Evolutionary conservation across 352 stramenopile genomes (phyloP).

Genomic region (Globisporangium spiculum): DNA sequence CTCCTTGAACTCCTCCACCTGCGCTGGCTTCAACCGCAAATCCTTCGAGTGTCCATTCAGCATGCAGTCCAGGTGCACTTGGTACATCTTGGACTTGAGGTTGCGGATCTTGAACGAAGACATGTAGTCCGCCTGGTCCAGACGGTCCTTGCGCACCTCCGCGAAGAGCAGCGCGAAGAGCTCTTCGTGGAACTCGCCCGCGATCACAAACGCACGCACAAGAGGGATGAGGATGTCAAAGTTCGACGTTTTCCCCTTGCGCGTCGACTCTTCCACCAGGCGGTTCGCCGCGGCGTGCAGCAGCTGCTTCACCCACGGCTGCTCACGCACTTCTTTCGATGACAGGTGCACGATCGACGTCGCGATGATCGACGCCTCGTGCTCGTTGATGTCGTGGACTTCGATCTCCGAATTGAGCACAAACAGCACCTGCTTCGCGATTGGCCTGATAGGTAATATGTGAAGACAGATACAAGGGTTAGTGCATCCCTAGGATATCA

Average conservation of each 20-base stretch:
- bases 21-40: constrained; percentile 28
- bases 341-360: constrained; percentile 46
- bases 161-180: constrained; percentile 45
- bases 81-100: constrained; percentile 54
- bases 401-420: constrained; percentile 25
- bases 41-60: constrained; percentile 29
- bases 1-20: constrained; percentile 37
- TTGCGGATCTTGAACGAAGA: constrained; percentile 33
- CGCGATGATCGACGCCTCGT: constrained; percentile 49
- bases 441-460: constrained; percentile 23
- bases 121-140: constrained; percentile 32
- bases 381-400: constrained; percentile 28
- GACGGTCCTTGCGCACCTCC: constrained; percentile 32
- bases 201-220: constrained; percentile 45
- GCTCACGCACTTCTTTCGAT: constrained; percentile 42
- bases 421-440: constrained; percentile 45
- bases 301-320: constrained; percentile 48
- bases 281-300: constrained; percentile 39
- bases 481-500: not conserved
- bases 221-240: constrained; percentile 44
- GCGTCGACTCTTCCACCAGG: constrained; percentile 26
- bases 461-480: not conserved
- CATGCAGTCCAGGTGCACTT: constrained; percentile 61
- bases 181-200: constrained; percentile 51
- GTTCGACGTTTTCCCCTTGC: constrained; percentile 17